These are phyloP conservation scores for Boletus huronensis DNA, from an alignment of 768 basidiomycete genomes.

Conservation along the genomic window DNA sequence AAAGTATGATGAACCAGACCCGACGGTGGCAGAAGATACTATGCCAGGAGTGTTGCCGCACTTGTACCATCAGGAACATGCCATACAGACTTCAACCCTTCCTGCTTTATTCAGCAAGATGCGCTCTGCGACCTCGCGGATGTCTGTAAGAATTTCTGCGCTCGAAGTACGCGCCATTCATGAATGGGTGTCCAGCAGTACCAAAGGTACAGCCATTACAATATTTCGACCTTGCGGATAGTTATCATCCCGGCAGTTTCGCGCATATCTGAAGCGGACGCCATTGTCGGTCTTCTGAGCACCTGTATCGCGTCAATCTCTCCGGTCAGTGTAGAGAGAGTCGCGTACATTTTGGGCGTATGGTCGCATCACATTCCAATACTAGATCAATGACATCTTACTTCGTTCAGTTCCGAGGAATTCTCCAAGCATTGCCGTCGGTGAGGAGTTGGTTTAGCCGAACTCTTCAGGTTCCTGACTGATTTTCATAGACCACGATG, in stretches of 20 bases:
- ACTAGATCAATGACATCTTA: not conserved
- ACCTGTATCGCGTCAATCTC: conserved; percentile 1
- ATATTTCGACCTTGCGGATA: not conserved
- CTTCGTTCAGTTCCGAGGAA: not conserved
- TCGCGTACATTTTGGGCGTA: not conserved
- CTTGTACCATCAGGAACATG: conserved; percentile 3
- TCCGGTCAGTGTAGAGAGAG: not conserved
- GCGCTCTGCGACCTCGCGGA: not conserved
- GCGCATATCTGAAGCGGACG: conserved; percentile 2
- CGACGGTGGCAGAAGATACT: not conserved
- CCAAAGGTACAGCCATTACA: not conserved
- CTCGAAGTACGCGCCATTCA: not conserved
- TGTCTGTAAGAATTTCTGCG: not conserved
- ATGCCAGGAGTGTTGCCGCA: not conserved
- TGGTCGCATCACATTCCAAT: not conserved
- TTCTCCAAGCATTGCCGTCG: not conserved
- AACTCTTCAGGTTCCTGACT: not conserved
- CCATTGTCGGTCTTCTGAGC: not conserved
- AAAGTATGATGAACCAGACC: conserved; percentile 2
- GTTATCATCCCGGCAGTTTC: not conserved
- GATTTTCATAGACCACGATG: not conserved
- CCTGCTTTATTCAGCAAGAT: not conserved
- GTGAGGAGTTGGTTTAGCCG: not conserved
- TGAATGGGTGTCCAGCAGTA: not conserved
- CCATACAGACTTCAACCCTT: not conserved